Evolutionary conservation across 2,329 filamentous ascomycete species (phyloP).

Genomic region (Ramichloridium luteum): DNA sequence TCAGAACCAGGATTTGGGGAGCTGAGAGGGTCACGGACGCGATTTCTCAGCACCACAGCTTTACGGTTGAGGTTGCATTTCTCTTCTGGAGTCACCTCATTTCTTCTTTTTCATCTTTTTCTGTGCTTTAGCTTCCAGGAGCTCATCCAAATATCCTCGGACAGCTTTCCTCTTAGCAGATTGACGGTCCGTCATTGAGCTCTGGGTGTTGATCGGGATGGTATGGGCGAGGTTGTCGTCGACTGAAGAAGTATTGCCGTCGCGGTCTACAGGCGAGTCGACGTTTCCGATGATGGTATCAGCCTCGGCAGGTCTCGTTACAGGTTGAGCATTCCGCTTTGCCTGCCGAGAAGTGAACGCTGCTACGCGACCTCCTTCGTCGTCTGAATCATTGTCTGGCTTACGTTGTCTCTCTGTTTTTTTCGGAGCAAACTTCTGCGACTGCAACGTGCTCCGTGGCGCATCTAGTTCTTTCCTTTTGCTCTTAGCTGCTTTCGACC

Average conservation of each 20-base stretch:
- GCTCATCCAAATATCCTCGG: conserved; percentile 39
- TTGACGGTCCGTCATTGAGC: conserved; percentile 1
- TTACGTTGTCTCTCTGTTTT: too few species aligned
- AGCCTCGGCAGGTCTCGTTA: conserved; percentile 8
- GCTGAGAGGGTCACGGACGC: too few species aligned
- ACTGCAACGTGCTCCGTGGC: conserved; percentile 5
- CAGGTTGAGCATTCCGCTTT: conserved; percentile 7
- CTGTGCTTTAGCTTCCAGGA: conserved; percentile 36
- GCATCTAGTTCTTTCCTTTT: conserved; percentile 16
- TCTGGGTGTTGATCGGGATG: conserved; percentile 3
- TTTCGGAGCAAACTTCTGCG: conserved; percentile 6
- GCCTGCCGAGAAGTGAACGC: conserved; percentile 14
- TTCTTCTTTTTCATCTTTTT: conserved; percentile 40
- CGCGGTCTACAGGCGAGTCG: conserved; percentile 5
- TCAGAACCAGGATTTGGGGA: too few species aligned
- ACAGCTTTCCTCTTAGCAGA: conserved; percentile 28
- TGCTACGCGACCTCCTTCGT: conserved; percentile 18
- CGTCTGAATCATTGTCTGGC: conserved; percentile 26
- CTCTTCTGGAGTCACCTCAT: neutral
- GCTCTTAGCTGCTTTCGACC: conserved; percentile 29
- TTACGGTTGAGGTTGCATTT: too few species aligned
- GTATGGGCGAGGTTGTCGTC: conserved; percentile 8
- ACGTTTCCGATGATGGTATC: conserved; percentile 3
- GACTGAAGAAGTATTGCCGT: conserved; percentile 7
- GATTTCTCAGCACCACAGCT: too few species aligned